Percentiles rank a stretch among this genome's conserved stretches.
phyloP scores from a whole-genome alignment of 2,329 filamentous ascomycete species.

The Lachnellula cervina region DNA sequence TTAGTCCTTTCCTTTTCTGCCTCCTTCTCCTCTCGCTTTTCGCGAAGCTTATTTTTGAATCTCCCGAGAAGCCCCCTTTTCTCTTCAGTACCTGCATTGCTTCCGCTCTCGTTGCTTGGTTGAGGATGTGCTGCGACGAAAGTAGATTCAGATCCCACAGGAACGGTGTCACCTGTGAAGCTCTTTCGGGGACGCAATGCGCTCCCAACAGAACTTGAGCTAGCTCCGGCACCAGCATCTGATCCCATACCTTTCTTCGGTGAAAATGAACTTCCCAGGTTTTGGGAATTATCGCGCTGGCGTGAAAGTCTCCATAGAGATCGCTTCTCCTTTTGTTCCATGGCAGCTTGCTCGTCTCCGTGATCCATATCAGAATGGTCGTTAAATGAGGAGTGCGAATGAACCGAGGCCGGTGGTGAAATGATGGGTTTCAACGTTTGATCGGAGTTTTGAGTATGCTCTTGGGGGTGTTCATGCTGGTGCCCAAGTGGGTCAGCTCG shows the following conservation, averaged over 20 bases:
- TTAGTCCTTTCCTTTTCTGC: constrained; percentile 28
- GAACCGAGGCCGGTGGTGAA: constrained; percentile 72
- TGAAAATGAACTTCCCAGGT: constrained; percentile 38
- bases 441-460: constrained; percentile 22
- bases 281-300: constrained; percentile 50
- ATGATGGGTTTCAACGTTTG: constrained; percentile 56
- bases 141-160: constrained; percentile 28
- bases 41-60: constrained; percentile 59
- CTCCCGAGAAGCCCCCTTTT: constrained; percentile 60
- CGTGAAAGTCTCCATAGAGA: constrained; percentile 69
- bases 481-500: constrained; percentile 18
- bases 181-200: constrained; percentile 42
- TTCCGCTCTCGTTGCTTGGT: constrained; percentile 33
- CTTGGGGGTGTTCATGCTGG: constrained; percentile 19
- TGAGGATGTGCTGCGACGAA: constrained; percentile 20
- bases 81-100: constrained; percentile 23
- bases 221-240: constrained; percentile 60
- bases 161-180: constrained; percentile 38
- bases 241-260: constrained; percentile 49
- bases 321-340: constrained; percentile 65
- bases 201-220: constrained; percentile 64
- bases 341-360: constrained; percentile 50
- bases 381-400: constrained; percentile 61
- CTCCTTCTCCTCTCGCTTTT: constrained; percentile 39
- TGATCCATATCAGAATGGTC: constrained; percentile 79